Evolutionary conservation across 495 filamentous ascomycete genomes (phyloP).

Genomic region (Pseudotulostoma volvatum): DNA sequence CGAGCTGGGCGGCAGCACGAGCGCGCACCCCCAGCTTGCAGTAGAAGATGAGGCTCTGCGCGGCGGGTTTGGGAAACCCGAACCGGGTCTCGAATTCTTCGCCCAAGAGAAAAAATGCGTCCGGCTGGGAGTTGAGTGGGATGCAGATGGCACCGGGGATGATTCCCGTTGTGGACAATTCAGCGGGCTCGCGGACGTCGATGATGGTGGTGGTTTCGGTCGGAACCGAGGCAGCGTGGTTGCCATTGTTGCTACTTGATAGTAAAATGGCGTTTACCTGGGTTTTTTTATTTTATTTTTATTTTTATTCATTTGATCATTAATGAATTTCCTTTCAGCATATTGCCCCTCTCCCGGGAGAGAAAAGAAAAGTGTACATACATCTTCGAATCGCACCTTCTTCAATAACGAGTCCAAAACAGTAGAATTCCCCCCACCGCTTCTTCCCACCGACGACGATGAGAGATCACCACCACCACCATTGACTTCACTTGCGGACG

Average conservation of each 20-base stretch:
- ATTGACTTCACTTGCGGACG: neutral
- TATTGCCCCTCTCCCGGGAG: too few species aligned
- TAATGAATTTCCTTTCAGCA: too few species aligned
- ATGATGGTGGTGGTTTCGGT: slow-evolving; percentile 18
- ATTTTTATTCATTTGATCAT: too few species aligned
- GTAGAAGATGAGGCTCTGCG: slow-evolving; percentile 61
- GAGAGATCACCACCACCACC: neutral
- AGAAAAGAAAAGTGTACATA: slow-evolving; percentile 8
- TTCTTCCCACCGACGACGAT: too few species aligned
- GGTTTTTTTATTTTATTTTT: slow-evolving; percentile 1
- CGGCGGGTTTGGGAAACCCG: slow-evolving; percentile 28
- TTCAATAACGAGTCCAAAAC: too few species aligned
- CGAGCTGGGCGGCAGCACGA: slow-evolving; percentile 63
- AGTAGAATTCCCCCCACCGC: too few species aligned
- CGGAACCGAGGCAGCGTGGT: slow-evolving; percentile 8
- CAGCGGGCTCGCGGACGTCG: slow-evolving; percentile 76
- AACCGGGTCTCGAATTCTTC: slow-evolving; percentile 55
- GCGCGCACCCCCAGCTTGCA: slow-evolving; percentile 83
- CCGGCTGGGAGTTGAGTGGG: slow-evolving; percentile 58
- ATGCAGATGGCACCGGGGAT: slow-evolving; percentile 72
- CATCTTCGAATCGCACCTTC: slow-evolving; percentile 30
- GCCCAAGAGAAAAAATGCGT: slow-evolving; percentile 52
- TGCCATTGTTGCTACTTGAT: too few species aligned
- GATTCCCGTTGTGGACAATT: slow-evolving; percentile 47
- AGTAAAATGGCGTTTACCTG: slow-evolving; percentile 28